Evolutionary conservation across 2,329 filamentous ascomycete species (phyloP).

Genomic region (Neonectria neomacrospora): DNA sequence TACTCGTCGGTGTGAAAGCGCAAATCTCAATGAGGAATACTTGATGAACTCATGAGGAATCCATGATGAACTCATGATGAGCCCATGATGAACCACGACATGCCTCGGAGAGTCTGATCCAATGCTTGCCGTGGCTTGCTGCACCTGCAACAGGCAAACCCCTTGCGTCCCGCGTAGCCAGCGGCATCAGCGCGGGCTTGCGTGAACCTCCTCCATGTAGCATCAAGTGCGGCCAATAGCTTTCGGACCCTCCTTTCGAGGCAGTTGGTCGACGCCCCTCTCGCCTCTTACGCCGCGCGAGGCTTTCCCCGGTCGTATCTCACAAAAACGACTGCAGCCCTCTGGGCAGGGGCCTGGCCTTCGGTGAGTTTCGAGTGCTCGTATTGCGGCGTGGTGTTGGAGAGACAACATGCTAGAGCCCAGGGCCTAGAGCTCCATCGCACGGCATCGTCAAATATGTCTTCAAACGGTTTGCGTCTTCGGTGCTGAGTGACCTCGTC

Average conservation of each 20-base stretch:
- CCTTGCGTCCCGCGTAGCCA: slow-evolving; percentile 34
- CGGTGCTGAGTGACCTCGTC: slow-evolving; percentile 7
- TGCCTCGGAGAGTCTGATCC: background rate
- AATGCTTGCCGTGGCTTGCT: slow-evolving; percentile 16
- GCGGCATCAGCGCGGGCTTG: background rate
- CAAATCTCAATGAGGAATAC: background rate
- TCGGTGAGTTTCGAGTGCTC: slow-evolving; percentile 16
- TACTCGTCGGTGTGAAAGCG: background rate
- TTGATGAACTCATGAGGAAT: background rate
- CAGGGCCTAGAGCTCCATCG: background rate
- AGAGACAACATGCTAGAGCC: background rate
- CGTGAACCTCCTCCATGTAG: slow-evolving; percentile 34
- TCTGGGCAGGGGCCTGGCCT: slow-evolving; percentile 10
- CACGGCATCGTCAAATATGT: background rate
- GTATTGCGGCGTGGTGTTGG: slow-evolving; percentile 3
- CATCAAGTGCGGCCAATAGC: slow-evolving; percentile 32
- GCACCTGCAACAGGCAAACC: slow-evolving; percentile 15
- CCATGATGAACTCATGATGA: too few relatives aligned
- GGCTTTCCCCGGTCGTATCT: slow-evolving; percentile 35
- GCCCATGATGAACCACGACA: background rate
- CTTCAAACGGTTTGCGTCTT: background rate
- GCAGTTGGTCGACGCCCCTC: slow-evolving; percentile 10
- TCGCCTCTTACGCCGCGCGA: slow-evolving; percentile 11
- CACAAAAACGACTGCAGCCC: slow-evolving; percentile 35
- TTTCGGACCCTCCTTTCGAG: slow-evolving; percentile 40